Percentiles rank a stretch among this genome's conserved stretches.
phyloP scores from a whole-genome alignment of 148 eudicot genomes.

The Mesembryanthemum crystallinum region DNA sequence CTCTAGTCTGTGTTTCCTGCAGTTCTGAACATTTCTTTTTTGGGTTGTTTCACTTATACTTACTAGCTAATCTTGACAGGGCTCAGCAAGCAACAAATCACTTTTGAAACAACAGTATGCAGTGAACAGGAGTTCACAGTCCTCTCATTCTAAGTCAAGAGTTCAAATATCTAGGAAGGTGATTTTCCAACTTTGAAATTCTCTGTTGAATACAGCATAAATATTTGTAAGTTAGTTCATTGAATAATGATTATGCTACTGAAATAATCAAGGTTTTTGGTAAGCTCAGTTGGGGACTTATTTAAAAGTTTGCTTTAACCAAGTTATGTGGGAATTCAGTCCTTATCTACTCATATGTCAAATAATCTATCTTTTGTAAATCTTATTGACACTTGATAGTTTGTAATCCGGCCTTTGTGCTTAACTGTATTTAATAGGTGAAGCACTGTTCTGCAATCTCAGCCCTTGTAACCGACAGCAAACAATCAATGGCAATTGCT shows the following conservation, averaged over 20 bases:
- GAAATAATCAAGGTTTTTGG: neutral
- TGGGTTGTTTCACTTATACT: constrained; percentile 10
- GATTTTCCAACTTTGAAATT: constrained; percentile 20
- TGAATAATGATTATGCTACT: neutral
- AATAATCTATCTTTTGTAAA: neutral
- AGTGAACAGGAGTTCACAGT: constrained; percentile 14
- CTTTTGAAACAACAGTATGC: constrained; percentile 16
- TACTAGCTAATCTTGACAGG: constrained; percentile 35
- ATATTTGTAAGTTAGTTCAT: neutral
- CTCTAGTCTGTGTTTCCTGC: neutral
- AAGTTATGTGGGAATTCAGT: neutral
- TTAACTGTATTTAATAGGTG: constrained; percentile 33
- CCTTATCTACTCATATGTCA: neutral
- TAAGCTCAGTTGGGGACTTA: neutral
- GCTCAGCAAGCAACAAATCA: constrained; percentile 18
- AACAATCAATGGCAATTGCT: constrained; percentile 40
- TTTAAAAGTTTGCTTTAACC: neutral
- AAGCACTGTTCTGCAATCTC: constrained; percentile 33
- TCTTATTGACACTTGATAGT: neutral
- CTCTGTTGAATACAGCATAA: neutral
- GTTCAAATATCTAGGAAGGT: constrained; percentile 36
- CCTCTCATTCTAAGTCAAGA: neutral
- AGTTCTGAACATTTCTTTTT: neutral
- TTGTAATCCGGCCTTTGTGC: constrained; percentile 14
- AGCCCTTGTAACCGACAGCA: constrained; percentile 57